Base-by-base conservation (phyloP, 1,139 yeast species). In the Yamadazyma friedrichii region DNA sequence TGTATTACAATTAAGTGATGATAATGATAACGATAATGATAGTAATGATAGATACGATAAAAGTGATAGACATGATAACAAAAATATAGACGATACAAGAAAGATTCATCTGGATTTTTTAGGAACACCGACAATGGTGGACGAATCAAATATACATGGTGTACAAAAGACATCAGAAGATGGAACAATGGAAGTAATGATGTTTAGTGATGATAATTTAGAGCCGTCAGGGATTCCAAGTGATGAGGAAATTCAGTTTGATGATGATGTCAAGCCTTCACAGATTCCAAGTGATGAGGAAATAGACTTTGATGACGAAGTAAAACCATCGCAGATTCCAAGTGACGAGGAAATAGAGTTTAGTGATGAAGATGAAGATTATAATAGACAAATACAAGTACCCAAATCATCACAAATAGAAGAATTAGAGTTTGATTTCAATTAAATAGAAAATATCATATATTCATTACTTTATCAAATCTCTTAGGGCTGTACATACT, bases 181-280 rank as follows among this genome's bases (percentile, higher is more conserved):
- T 20, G 24, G 24, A 20, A 8, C 24, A 20, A 20, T 2, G 22
- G 2, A n/a, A n/a, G 15, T 37, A 25, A 31, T 36, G 12, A 48
- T 45, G n/a, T 33, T 42, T 22, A 32, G 42, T 15, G 45, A 45
- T 32, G 36, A 28, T 24, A 36, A 38, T 9, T 30, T 29, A 8
- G 20, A 15, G 10, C 17, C 35, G 3, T 24, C 20, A 3, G 20
- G 24, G 13, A 13, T 33, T 5, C 20, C 20, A 12, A 25, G 29
- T 25, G 31, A 27, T 9, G 36, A 26, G 9, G 36, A 16, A 16
- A n/a, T n/a, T 11, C 5, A n/a, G 15, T 27, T 27, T 27, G 30
- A 27, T 12, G 30, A 27, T n/a, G 30, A 12, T 3, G 13, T 27
- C 4, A 27, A 27, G n/a, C 30, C 30, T 11, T 27, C 30, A n/a